phyloP scores from a whole-genome alignment of 1,284 basidiomycete species.

The Peniophora sp. region DNA sequence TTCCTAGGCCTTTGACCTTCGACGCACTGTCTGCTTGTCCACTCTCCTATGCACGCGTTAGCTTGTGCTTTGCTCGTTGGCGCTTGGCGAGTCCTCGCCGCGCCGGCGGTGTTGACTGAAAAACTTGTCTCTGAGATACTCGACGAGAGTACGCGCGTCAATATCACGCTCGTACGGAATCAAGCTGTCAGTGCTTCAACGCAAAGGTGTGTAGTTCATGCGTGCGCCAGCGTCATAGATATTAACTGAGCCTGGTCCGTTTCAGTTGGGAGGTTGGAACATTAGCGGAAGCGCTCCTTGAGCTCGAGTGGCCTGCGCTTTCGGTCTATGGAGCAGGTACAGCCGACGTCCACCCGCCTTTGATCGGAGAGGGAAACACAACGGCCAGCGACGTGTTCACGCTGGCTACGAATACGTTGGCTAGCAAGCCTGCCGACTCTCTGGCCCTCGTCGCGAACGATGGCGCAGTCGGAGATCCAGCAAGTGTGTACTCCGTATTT shows the following conservation, averaged over 20 bases:
- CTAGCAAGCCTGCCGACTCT: background rate
- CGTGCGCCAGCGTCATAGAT: background rate
- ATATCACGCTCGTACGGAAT: background rate
- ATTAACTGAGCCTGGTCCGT: background rate
- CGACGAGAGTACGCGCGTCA: background rate
- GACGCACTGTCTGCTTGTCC: no score
- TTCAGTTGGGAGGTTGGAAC: constrained; percentile 1
- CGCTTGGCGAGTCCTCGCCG: no score
- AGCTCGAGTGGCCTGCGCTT: background rate
- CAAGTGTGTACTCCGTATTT: background rate
- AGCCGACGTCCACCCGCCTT: no score
- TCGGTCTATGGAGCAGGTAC: background rate
- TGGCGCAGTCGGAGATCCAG: background rate
- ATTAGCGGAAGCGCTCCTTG: background rate
- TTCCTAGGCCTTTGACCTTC: no score
- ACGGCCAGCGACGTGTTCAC: no score
- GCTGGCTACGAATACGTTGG: no score
- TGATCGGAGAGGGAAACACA: no score
- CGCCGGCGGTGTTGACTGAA: no score
- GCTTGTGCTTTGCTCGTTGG: no score
- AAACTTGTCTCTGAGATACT: no score
- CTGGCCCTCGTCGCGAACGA: background rate
- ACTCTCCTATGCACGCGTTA: no score
- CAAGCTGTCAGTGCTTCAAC: background rate
- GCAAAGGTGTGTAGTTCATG: background rate